Conservation (phyloP, 164 flowering plant species). For the Aristolochia californica region DNA sequence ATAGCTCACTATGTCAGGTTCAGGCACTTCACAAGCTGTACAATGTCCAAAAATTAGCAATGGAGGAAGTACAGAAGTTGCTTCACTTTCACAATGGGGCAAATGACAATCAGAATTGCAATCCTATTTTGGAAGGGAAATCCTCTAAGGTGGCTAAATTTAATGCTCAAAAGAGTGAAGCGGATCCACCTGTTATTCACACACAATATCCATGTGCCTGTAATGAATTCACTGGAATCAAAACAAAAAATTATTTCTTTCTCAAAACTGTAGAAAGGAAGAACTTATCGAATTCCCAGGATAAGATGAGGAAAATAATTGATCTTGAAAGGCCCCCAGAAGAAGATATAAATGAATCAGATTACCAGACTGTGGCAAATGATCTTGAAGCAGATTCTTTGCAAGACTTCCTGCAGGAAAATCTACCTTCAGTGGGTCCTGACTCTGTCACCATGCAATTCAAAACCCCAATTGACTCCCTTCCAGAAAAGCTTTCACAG, state of each 20-base stretch:
- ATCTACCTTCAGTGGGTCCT: neutral
- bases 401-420: slow-evolving; percentile 3
- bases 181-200: neutral
- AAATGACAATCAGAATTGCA: slow-evolving; percentile 3
- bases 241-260: slow-evolving; percentile 1
- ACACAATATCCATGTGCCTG: slow-evolving; percentile 3
- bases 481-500: neutral
- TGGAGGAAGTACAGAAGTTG: slow-evolving; percentile 12
- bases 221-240: slow-evolving; percentile 4
- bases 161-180: slow-evolving; percentile 5
- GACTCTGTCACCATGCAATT: neutral
- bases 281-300: neutral
- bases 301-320: slow-evolving; percentile 7
- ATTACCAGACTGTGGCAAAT: slow-evolving; percentile 4
- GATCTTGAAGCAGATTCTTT: slow-evolving; percentile 1
- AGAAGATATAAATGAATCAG: slow-evolving; percentile 16
- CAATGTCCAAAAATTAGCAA: slow-evolving; percentile 17
- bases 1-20: slow-evolving; percentile 11
- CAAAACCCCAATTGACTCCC: slow-evolving; percentile 1
- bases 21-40: slow-evolving; percentile 16
- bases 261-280: slow-evolving; percentile 4
- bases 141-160: neutral
- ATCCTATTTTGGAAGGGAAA: slow-evolving; percentile 10
- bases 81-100: slow-evolving; percentile 7
- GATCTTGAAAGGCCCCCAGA: slow-evolving; percentile 24